Evolutionary conservation across 768 basidiomycete species (phyloP), one percentile per base, ranked within the genome.

Genomic region (Coprinellus aureogranulatus): DNA sequence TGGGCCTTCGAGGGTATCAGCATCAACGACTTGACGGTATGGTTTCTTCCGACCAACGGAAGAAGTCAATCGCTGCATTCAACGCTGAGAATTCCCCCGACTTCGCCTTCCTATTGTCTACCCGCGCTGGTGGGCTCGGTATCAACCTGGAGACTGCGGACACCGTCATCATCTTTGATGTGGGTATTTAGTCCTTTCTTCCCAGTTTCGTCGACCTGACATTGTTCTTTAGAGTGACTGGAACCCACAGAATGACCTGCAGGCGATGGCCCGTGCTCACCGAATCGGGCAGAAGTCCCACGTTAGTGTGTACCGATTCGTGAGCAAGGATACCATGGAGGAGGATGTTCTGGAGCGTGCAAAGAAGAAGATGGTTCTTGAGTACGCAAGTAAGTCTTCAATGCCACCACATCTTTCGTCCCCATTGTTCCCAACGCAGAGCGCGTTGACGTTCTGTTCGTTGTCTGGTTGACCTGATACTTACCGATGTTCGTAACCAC

Each of bases 261-360:
- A 98, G 74, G 97, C 97, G 2, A 98, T 98, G 97, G 97, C 97
- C 55, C 89, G 97, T 60, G 97, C 97, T 0, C 97, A 99, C 76
- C 90, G 97, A 59, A 98, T 99, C 67, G 97, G 97, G 3, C 97
- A 98, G 72, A 98, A 98, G 76, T 91, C 89, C 37, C 97, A 99
- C 74, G 97, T 99, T 65, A 98, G 88, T 68, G 97, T 99, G 48
- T 98, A 98, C 72, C 89, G 96, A 26, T 94, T 98, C 70, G 94
- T 99, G 67, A 95, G 93, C 68, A 98, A 98, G 75, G 97, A 98
- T 67, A 98, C 96, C 20, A 97, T 98, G 87, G 97, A 98, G 74
- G 97, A 98, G 75, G 97, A 98, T 67, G 90, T 98, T 20, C 83
- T 99, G 46, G 96, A 99, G 75, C 84, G 96, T 52, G 97, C 97